These are phyloP conservation scores for Pistacia integerrima DNA, from an alignment of 345 rosid species.

Conservation along the genomic window DNA sequence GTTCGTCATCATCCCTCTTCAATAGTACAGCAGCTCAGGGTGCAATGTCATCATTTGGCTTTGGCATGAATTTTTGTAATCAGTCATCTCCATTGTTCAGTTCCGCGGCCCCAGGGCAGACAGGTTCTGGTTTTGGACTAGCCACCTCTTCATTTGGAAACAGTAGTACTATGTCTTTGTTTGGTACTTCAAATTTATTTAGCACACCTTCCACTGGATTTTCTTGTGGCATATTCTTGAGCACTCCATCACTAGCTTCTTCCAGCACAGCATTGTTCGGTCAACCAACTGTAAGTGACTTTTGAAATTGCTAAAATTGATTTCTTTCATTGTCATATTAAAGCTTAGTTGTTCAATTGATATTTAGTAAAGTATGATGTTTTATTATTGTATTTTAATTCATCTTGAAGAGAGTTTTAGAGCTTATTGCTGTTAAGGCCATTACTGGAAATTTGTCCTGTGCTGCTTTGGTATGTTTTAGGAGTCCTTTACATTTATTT, in stretches of 20 bases:
- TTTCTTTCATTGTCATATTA: constrained; percentile 8
- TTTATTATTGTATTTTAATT: not conserved
- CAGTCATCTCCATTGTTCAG: constrained; percentile 64
- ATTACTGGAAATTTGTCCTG: not conserved
- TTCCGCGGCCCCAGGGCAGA: constrained; percentile 54
- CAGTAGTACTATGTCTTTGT: constrained; percentile 36
- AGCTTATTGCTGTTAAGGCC: not conserved
- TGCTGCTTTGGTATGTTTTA: not conserved
- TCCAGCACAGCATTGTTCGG: constrained; percentile 46
- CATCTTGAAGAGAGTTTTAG: not conserved
- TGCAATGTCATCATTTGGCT: constrained; percentile 43
- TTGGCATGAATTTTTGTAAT: constrained; percentile 39
- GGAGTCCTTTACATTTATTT: not conserved
- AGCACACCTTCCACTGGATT: constrained; percentile 54
- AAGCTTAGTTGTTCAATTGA: not conserved
- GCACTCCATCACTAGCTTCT: constrained; percentile 45
- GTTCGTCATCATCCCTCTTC: constrained; percentile 63
- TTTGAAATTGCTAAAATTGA: not conserved
- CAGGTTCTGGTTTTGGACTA: constrained; percentile 67
- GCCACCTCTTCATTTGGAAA: constrained; percentile 51
- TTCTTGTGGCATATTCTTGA: constrained; percentile 44
- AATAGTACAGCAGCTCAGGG: constrained; percentile 44
- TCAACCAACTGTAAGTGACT: constrained; percentile 57
- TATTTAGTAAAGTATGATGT: no score
- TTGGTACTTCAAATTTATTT: constrained; percentile 57